Base-by-base conservation (phyloP, 306 rosid genomes). In the Castanea crenata region DNA sequence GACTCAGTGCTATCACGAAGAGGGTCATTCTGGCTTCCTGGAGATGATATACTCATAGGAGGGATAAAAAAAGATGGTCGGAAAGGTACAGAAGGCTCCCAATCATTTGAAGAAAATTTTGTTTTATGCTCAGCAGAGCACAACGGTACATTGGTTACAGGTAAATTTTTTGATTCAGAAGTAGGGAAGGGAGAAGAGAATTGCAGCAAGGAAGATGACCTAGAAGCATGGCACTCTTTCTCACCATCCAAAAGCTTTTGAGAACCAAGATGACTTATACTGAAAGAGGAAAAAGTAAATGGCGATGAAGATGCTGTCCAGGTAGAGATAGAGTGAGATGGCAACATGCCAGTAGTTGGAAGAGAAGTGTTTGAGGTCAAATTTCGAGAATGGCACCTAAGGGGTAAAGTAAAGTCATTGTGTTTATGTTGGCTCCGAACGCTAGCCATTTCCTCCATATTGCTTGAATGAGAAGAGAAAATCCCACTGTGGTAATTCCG, bases 31-130 rank as follows among this genome's bases (percentile, higher is more conserved):
- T 81, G 89, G 79, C 87, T 84, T 80, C 90, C 81, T 49, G 89
- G 84, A 83, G 88, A 61, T 49, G 92, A 85, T 58, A 80, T 76
- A 77, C 64, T 77, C 57, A 85, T 83, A 18, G 90, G 74, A 79
- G 94, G 91, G 80, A 93, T 87, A 74, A 89, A 86, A 84, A 91
- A 89, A 10, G 97, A 90, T 73, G 98, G 99, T 75, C 72, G 91
- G 84, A 95, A 93, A 55, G 99, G 99, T 72, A 87, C 80, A 77
- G 98, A 95, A 70, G 99, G 98, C 81, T 91, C 97, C 99, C 99
- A 95, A 82, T 89, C 90, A 75, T 85, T 71, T 34, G 88, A 90
- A 82, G 83, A 31, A 68, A 81, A 57, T 82, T 82, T 88, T 35
- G 74, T 62, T 85, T 81, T 88, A 83, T 74, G 79, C 74, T 87